phyloP scores from a whole-genome alignment of 139 green algal genomes.

The Diplosphaera chodatii region DNA sequence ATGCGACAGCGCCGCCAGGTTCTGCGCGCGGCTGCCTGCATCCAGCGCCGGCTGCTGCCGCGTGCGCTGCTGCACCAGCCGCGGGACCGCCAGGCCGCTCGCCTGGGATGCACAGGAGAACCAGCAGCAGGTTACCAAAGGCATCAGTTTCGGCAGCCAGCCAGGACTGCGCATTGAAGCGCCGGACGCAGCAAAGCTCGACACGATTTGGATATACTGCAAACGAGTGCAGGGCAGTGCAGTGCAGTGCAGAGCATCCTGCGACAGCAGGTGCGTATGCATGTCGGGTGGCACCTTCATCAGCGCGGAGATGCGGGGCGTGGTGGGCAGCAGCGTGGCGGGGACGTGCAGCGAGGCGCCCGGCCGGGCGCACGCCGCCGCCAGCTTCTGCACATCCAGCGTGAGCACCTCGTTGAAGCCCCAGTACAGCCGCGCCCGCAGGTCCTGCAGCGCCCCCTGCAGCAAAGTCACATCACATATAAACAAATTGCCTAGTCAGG shows the following conservation, averaged over 20 bases:
- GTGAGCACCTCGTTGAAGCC: conserved; percentile 10
- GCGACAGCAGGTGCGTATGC: background rate
- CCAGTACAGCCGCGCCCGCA: conserved; percentile 5
- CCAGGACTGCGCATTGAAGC: too few species aligned
- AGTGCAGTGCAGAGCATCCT: too few species aligned
- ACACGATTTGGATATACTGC: too few species aligned
- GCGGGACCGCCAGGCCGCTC: background rate
- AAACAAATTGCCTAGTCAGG: too few species aligned
- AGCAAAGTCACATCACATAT: background rate
- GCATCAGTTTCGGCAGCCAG: too few species aligned
- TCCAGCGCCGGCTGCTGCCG: background rate
- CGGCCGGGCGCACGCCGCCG: background rate
- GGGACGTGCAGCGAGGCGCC: background rate
- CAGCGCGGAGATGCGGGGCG: background rate
- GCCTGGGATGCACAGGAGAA: too few species aligned
- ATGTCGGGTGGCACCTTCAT: too few species aligned
- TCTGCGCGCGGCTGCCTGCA: background rate
- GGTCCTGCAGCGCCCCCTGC: background rate
- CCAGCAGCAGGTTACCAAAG: too few species aligned
- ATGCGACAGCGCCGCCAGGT: background rate
- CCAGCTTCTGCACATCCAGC: background rate
- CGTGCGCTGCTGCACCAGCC: background rate
- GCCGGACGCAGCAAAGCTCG: too few species aligned
- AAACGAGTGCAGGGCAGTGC: too few species aligned
- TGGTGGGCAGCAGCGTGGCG: background rate